A percentile compares a stretch with the other conserved stretches of the same genome.
Conservation (phyloP, 2,329 filamentous ascomycete genomes). For the Hypomyces rosellus region DNA sequence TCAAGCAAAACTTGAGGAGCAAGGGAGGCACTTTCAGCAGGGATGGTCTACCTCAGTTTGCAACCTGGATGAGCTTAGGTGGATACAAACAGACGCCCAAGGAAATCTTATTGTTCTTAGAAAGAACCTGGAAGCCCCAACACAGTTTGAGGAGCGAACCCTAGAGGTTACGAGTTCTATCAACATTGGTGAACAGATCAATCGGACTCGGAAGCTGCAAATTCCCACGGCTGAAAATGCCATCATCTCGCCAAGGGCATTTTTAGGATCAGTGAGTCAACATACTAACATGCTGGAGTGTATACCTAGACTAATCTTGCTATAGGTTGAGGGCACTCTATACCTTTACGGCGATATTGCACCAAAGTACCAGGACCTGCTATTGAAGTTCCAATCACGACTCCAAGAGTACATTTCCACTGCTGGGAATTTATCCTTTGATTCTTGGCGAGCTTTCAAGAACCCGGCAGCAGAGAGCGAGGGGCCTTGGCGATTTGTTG, state of each 20-base stretch:
- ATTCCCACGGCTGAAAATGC: conserved; percentile 59
- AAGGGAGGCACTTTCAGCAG: conserved; percentile 73
- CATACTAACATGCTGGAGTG: not conserved
- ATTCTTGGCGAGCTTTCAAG: conserved; percentile 73
- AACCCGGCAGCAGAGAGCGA: conserved; percentile 66
- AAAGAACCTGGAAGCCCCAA: conserved; percentile 65
- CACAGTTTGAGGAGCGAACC: conserved; percentile 62
- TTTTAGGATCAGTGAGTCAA: conserved; percentile 72
- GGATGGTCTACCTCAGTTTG: conserved; percentile 76
- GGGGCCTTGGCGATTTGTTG: conserved; percentile 80
- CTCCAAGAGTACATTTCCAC: conserved; percentile 61
- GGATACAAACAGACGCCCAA: conserved; percentile 78
- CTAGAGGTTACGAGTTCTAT: conserved; percentile 75
- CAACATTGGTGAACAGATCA: conserved; percentile 87
- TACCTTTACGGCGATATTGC: conserved; percentile 83
- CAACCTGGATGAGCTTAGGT: conserved; percentile 64
- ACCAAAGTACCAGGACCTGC: conserved; percentile 64
- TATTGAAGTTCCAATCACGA: conserved; percentile 72
- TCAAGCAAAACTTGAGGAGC: conserved; percentile 61
- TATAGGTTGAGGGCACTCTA: conserved; percentile 78
- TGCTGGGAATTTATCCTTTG: conserved; percentile 70
- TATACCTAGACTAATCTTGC: not conserved
- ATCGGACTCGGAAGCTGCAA: conserved; percentile 70
- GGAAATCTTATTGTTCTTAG: conserved; percentile 82
- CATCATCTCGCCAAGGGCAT: conserved; percentile 72